Percentiles rank a stretch among this genome's conserved stretches.
These are phyloP conservation scores for Ramalina peruviana DNA, from an alignment of 495 filamentous ascomycete genomes.

Conservation along the genomic window DNA sequence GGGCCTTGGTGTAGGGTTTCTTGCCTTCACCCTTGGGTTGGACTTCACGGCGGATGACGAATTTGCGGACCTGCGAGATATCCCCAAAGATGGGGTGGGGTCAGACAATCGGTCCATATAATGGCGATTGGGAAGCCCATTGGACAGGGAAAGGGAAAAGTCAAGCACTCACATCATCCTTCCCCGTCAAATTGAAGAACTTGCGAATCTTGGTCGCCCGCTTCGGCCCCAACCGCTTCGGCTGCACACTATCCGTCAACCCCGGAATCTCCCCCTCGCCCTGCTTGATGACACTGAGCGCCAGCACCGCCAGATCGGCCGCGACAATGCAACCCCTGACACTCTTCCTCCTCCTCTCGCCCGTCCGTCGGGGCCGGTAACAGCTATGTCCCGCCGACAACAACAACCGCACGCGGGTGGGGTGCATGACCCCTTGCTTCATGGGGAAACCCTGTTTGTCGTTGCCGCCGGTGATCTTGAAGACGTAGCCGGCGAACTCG, in stretches of 20 bases:
- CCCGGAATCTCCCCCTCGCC: constrained; percentile 87
- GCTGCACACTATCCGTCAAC: constrained; percentile 89
- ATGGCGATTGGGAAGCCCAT: too few relatives aligned
- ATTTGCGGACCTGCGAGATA: constrained; percentile 65
- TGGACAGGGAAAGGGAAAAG: too few relatives aligned
- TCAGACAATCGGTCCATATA: too few relatives aligned
- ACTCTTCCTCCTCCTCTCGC: constrained; percentile 97
- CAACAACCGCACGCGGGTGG: constrained; percentile 91
- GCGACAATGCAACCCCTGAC: constrained; percentile 97
- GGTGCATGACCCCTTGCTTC: constrained; percentile 99
- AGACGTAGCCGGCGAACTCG: constrained; percentile 98
- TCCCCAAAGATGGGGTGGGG: neutral
- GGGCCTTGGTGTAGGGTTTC: constrained; percentile 97
- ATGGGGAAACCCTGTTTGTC: constrained; percentile 99
- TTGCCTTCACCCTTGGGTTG: constrained; percentile 89
- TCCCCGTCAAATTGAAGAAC: constrained; percentile 98
- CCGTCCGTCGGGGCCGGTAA: constrained; percentile 93
- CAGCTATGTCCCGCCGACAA: constrained; percentile 88
- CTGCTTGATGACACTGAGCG: constrained; percentile 91
- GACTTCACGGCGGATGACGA: constrained; percentile 97
- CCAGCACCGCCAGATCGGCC: constrained; percentile 84
- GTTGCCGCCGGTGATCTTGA: constrained; percentile 98
- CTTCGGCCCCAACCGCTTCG: constrained; percentile 98
- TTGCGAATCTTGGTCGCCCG: constrained; percentile 96
- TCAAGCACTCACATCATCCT: constrained; percentile 74